Percentiles rank a stretch among this genome's conserved stretches.
Evolutionary conservation across 441 rosid species (phyloP).

Genomic region (Sinapis alba): DNA sequence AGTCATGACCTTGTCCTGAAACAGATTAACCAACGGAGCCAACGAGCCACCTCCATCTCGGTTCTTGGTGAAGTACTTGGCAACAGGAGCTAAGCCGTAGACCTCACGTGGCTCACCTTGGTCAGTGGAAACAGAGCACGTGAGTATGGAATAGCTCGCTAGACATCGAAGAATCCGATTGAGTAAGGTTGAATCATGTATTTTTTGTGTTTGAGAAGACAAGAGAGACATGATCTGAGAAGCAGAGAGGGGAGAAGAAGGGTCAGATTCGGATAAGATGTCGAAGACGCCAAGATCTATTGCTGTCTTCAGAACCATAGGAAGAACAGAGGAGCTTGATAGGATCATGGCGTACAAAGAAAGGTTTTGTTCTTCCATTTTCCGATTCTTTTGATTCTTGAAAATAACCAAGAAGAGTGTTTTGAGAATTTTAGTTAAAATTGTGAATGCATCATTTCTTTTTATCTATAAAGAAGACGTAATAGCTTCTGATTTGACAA

Average conservation of each 20-base stretch:
- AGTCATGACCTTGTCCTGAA: constrained; percentile 41
- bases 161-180: constrained; percentile 53
- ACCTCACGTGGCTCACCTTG: constrained; percentile 24
- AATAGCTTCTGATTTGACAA: neutral
- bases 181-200: constrained; percentile 30
- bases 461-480: neutral
- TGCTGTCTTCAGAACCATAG: constrained; percentile 46
- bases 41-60: constrained; percentile 40
- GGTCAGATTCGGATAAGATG: constrained; percentile 39
- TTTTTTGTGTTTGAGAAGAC: constrained; percentile 33
- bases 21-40: constrained; percentile 32
- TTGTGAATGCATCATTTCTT: neutral
- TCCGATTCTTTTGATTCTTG: neutral
- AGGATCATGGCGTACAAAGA: constrained; percentile 41
- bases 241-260: constrained; percentile 43
- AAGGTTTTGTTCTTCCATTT: constrained; percentile 38
- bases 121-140: constrained; percentile 37
- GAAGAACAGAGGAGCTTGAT: constrained; percentile 47
- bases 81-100: constrained; percentile 53
- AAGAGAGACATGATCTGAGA: constrained; percentile 44
- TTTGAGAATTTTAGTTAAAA: neutral
- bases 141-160: constrained; percentile 46
- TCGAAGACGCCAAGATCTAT: constrained; percentile 51
- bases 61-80: constrained; percentile 49
- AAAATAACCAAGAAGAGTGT: constrained; percentile 1